Evolutionary conservation across 371 early-diverging fungal genomes (phyloP).

Genomic region (Apophysomyces sp.): DNA sequence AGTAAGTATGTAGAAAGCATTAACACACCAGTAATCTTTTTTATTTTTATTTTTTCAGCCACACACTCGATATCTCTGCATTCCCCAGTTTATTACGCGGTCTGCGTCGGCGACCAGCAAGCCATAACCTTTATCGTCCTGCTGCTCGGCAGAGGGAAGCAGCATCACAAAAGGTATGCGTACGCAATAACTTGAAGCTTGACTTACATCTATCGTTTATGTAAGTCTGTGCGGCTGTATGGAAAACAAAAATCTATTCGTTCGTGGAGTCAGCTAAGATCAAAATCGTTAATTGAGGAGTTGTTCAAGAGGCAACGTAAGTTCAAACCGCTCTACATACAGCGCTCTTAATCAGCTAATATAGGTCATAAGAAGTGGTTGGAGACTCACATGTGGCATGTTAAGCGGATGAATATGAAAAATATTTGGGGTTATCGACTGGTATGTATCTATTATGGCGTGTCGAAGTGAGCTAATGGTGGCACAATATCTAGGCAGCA

Average conservation of each 20-base stretch:
- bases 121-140: slow-evolving; percentile 83
- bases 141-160: slow-evolving; percentile 71
- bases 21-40: too few species aligned
- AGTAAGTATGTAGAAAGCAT: too few species aligned
- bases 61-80: slow-evolving; percentile 46
- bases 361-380: slow-evolving; percentile 81
- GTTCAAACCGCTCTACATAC: background rate
- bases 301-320: slow-evolving; percentile 19
- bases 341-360: background rate
- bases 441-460: slow-evolving; percentile 26
- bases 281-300: slow-evolving; percentile 11
- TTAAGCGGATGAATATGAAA: slow-evolving; percentile 94
- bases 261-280: slow-evolving; percentile 3
- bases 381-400: slow-evolving; percentile 98
- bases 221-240: background rate
- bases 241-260: background rate
- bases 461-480: slow-evolving; percentile 1
- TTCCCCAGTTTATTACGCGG: slow-evolving; percentile 86
- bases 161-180: slow-evolving; percentile 68
- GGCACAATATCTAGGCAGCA: slow-evolving; percentile 53
- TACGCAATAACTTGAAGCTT: too few species aligned
- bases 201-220: too few species aligned
- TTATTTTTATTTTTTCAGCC: too few species aligned
- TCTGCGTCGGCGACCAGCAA: slow-evolving; percentile 88
- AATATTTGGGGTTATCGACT: slow-evolving; percentile 86